A percentile compares a stretch with the other conserved stretches of the same genome.
phyloP scores from a whole-genome alignment of 2,329 filamentous ascomycete genomes.

The Sclerotinia sclerotiorum region DNA sequence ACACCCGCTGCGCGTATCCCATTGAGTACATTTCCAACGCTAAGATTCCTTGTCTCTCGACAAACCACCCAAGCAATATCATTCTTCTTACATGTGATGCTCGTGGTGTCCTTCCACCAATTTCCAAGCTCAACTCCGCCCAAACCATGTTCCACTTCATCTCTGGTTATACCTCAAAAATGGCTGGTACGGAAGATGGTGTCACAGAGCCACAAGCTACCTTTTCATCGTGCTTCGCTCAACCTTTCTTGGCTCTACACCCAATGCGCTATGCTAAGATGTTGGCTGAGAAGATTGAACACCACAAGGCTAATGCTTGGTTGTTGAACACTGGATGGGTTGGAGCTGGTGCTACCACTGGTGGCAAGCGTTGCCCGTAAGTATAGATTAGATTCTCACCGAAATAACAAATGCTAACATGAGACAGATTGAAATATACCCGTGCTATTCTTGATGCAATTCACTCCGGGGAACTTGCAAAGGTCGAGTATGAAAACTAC shows the following conservation, averaged over 20 bases:
- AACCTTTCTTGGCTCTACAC: conserved; percentile 97
- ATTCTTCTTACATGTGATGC: conserved; percentile 97
- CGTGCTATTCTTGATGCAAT: conserved; percentile 97
- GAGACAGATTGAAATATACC: conserved; percentile 78
- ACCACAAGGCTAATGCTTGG: conserved; percentile 96
- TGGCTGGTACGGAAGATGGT: conserved; percentile 97
- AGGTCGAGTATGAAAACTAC: conserved; percentile 91
- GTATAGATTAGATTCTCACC: conserved; percentile 21
- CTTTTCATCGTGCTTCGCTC: conserved; percentile 98
- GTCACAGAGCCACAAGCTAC: conserved; percentile 96
- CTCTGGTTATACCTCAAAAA: conserved; percentile 99
- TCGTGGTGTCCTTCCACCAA: conserved; percentile 93
- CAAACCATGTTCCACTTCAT: conserved; percentile 99
- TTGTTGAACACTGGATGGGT: conserved; percentile 98
- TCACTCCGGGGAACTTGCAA: conserved; percentile 92
- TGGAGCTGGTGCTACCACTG: conserved; percentile 84
- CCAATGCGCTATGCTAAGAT: conserved; percentile 99
- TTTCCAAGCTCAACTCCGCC: conserved; percentile 90
- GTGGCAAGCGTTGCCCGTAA: conserved; percentile 87
- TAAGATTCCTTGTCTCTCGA: conserved; percentile 92
- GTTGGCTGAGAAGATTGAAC: conserved; percentile 95
- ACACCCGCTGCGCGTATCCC: conserved; percentile 96
- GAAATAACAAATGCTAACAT: conserved; percentile 25
- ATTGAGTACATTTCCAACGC: conserved; percentile 99
- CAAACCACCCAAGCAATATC: conserved; percentile 92